Evolutionary conservation across 352 stramenopile species (phyloP).

Genomic region (Globisporangium perplexum): DNA sequence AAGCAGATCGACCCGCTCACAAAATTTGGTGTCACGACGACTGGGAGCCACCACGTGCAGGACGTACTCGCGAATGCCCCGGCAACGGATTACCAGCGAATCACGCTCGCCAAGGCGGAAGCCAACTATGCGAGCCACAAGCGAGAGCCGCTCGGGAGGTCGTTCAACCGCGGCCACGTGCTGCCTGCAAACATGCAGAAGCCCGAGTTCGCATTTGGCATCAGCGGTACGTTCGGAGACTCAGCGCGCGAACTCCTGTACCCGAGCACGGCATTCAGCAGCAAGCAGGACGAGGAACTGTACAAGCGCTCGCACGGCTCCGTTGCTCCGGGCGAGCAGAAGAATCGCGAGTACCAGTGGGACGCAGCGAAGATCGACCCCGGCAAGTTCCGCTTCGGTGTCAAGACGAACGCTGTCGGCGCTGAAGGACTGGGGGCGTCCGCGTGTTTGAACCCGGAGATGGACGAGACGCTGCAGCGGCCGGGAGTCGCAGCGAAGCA

Average conservation of each 20-base stretch:
- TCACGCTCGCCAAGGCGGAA: slow-evolving; percentile 66
- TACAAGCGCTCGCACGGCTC: slow-evolving; percentile 81
- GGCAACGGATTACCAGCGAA: slow-evolving; percentile 54
- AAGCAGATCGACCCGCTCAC: slow-evolving; percentile 50
- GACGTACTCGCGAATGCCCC: slow-evolving; percentile 47
- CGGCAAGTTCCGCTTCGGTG: slow-evolving; percentile 63
- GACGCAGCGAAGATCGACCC: slow-evolving; percentile 59
- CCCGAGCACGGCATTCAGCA: slow-evolving; percentile 52
- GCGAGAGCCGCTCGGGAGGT: slow-evolving; percentile 71
- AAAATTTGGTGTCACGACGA: slow-evolving; percentile 68
- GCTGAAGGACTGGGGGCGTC: slow-evolving; percentile 47
- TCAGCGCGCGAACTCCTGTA: slow-evolving; percentile 86
- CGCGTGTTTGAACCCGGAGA: slow-evolving; percentile 60
- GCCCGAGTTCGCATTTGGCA: slow-evolving; percentile 58
- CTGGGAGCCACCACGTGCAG: slow-evolving; percentile 54
- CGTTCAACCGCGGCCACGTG: slow-evolving; percentile 58
- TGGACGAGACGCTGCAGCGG: slow-evolving; percentile 43
- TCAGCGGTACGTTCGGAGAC: slow-evolving; percentile 64
- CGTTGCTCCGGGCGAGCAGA: slow-evolving; percentile 80
- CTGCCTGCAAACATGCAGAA: slow-evolving; percentile 49
- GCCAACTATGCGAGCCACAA: slow-evolving; percentile 75
- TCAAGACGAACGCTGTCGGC: slow-evolving; percentile 31
- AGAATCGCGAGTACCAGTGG: slow-evolving; percentile 83
- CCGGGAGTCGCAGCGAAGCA: slow-evolving; percentile 49
- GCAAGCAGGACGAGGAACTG: slow-evolving; percentile 43